A percentile compares a stretch with the other conserved stretches of the same genome.
Conservation (phyloP, 257 asterid species). For the Verbascum thapsus region DNA sequence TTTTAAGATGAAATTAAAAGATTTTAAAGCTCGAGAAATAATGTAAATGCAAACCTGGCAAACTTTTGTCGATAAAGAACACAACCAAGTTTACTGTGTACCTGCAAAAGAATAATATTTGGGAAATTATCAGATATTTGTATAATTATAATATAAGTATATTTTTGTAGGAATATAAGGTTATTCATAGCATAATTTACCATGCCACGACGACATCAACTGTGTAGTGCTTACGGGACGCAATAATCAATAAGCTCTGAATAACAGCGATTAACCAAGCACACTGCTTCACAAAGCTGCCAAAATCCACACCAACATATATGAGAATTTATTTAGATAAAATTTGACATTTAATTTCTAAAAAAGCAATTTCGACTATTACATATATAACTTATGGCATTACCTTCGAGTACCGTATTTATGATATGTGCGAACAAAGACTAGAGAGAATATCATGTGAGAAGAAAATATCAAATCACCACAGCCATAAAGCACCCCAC, state of each 20-base stretch:
- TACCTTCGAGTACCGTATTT: conserved; percentile 87
- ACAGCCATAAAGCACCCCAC: conserved; percentile 88
- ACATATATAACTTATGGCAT: background rate
- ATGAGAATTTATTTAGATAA: no score
- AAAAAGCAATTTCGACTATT: no score
- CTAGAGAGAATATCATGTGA: conserved; percentile 97
- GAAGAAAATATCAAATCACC: conserved; percentile 99
- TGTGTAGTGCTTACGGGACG: conserved; percentile 93
- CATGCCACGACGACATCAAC: conserved; percentile 96
- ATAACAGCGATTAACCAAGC: conserved; percentile 74
- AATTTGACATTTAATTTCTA: no score
- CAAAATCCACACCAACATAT: conserved; percentile 24
- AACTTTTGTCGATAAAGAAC: conserved; percentile 75
- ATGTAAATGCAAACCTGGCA: conserved; percentile 62
- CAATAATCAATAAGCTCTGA: conserved; percentile 90
- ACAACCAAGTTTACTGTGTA: conserved; percentile 87
- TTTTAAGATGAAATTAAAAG: background rate
- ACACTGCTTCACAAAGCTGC: conserved; percentile 69
- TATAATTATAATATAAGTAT: conserved; percentile 16
- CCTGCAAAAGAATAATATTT: conserved; percentile 45
- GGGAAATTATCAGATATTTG: background rate
- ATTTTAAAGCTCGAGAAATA: background rate
- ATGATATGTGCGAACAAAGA: conserved; percentile 79
- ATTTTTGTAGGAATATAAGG: no score
- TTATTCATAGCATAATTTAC: conserved; percentile 51